phyloP scores from a whole-genome alignment of 371 early-diverging fungal genomes.

The Syncephalastrum sp. region DNA sequence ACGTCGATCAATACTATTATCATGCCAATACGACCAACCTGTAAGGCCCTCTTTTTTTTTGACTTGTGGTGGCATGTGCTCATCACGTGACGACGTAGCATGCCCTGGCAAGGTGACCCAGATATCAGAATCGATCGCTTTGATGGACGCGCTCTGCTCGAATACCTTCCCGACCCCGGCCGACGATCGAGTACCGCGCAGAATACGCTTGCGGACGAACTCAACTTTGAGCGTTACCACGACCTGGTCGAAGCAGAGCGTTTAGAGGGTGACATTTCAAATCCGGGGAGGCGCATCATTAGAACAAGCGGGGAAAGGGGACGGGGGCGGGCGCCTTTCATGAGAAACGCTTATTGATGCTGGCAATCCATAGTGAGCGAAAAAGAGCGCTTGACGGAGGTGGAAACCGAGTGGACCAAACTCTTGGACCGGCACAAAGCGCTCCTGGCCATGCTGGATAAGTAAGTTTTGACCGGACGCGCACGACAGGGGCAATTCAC shows the following conservation, averaged over 20 bases:
- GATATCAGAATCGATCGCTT: slow-evolving; percentile 55
- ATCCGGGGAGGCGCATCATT: not conserved
- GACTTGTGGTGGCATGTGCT: not conserved
- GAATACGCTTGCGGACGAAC: slow-evolving; percentile 39
- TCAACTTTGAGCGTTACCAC: slow-evolving; percentile 58
- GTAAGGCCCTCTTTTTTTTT: slow-evolving; percentile 22
- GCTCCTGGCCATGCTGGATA: slow-evolving; percentile 32
- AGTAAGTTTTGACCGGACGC: not conserved
- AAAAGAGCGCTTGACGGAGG: slow-evolving; percentile 40
- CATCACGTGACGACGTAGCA: slow-evolving; percentile 21
- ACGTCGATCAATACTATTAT: slow-evolving; percentile 54
- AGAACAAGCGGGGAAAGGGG: not conserved
- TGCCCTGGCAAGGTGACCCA: slow-evolving; percentile 53
- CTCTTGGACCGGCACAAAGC: slow-evolving; percentile 54
- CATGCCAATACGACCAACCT: slow-evolving; percentile 52
- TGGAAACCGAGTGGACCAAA: slow-evolving; percentile 56
- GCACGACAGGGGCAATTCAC: no score
- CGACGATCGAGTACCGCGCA: slow-evolving; percentile 6
- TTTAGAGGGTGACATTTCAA: slow-evolving; percentile 33
- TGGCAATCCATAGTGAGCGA: slow-evolving; percentile 29
- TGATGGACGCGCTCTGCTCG: slow-evolving; percentile 58
- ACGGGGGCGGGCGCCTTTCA: no score
- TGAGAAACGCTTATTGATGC: not conserved
- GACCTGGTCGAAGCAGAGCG: slow-evolving; percentile 59
- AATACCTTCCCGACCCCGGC: slow-evolving; percentile 39